Evolutionary conservation across 2,329 filamentous ascomycete genomes (phyloP).

Genomic region (Akanthomyces lecanii): DNA sequence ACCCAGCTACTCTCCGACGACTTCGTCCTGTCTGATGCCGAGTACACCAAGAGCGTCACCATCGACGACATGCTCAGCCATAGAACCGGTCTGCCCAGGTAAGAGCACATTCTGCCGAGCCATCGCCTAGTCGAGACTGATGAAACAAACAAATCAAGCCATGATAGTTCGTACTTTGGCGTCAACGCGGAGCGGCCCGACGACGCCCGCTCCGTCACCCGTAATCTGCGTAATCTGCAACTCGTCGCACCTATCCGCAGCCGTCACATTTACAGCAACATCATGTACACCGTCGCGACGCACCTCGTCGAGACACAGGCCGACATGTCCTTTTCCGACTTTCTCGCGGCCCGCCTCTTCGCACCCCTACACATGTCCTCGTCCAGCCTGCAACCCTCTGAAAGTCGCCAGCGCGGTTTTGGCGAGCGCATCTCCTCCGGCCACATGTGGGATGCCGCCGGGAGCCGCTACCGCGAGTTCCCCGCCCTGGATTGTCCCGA

Average conservation of each 20-base stretch:
- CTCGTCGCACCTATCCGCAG: slow-evolving; percentile 14
- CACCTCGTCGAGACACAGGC: slow-evolving; percentile 7
- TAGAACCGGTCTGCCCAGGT: slow-evolving; percentile 13
- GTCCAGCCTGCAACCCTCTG: slow-evolving; percentile 1
- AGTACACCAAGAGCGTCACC: slow-evolving; percentile 14
- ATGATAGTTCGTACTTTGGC: slow-evolving; percentile 12
- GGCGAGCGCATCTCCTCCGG: slow-evolving; percentile 1
- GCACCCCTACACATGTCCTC: slow-evolving; percentile 9
- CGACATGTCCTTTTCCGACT: slow-evolving; percentile 6
- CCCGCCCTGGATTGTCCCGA: slow-evolving; percentile 4
- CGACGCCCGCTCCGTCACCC: slow-evolving; percentile 11
- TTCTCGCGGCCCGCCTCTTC: slow-evolving; percentile 5
- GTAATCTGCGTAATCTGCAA: slow-evolving; percentile 14
- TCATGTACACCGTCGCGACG: slow-evolving; percentile 15
- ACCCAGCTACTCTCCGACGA: slow-evolving; percentile 7
- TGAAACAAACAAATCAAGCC: background rate
- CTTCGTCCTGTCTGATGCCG: slow-evolving; percentile 11
- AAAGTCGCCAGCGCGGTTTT: background rate
- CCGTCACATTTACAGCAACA: slow-evolving; percentile 12
- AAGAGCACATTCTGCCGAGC: background rate
- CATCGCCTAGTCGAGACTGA: no score
- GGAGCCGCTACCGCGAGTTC: background rate
- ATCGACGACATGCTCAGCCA: slow-evolving; percentile 15
- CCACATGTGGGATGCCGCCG: slow-evolving; percentile 5
- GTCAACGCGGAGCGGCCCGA: slow-evolving; percentile 4